A percentile compares a stretch with the other conserved stretches of the same genome.
Evolutionary conservation across 805 yeast species (phyloP).

Genomic region (Lipomyces oligophaga): DNA sequence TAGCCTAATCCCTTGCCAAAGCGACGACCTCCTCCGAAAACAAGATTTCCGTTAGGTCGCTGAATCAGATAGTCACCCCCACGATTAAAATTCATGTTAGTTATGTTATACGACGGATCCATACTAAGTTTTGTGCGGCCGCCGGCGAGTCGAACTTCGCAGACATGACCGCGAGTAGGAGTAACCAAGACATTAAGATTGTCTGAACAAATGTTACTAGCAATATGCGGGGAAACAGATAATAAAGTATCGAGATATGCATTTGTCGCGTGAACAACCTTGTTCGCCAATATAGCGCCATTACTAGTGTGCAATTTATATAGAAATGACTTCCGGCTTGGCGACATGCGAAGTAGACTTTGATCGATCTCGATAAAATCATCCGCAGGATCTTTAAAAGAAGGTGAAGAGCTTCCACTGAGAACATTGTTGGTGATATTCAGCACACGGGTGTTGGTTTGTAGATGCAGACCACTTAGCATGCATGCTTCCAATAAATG

Average conservation of each 20-base stretch:
- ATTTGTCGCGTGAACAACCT: constrained; percentile 42
- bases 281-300: constrained; percentile 37
- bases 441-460: constrained; percentile 43
- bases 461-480: constrained; percentile 41
- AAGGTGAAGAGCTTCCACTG: background rate
- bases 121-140: constrained; percentile 3
- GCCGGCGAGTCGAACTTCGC: constrained; percentile 18
- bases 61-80: constrained; percentile 25
- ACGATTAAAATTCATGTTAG: constrained; percentile 22
- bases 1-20: constrained; percentile 14
- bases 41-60: constrained; percentile 28
- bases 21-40: constrained; percentile 30
- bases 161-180: constrained; percentile 35
- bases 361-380: constrained; percentile 17
- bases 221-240: constrained; percentile 10
- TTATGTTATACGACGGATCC: constrained; percentile 15
- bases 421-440: constrained; percentile 29
- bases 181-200: constrained; percentile 13
- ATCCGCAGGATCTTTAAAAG: constrained; percentile 1
- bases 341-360: constrained; percentile 10
- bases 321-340: constrained; percentile 8
- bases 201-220: background rate
- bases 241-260: constrained; percentile 34
- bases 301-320: constrained; percentile 34
- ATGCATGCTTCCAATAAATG: constrained; percentile 38